A percentile compares a stretch with the other conserved stretches of the same genome.
Conservation (phyloP, 1,284 basidiomycete genomes). For the Cryptococcus sp. region DNA sequence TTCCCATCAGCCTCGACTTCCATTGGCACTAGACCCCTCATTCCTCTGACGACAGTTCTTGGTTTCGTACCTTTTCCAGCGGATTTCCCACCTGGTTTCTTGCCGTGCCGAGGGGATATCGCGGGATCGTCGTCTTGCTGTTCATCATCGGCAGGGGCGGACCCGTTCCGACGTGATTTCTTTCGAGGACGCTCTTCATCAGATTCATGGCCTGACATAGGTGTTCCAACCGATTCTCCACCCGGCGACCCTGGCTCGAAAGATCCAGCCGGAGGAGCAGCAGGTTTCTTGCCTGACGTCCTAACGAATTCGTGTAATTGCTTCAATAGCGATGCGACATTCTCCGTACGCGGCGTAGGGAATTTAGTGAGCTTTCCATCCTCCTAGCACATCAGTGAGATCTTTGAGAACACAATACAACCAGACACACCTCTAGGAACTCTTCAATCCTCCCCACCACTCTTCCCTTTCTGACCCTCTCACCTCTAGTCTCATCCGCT, state of each 20-base stretch:
- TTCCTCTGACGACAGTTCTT: conserved; percentile 32
- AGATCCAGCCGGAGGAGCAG: conserved; percentile 20
- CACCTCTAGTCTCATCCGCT: conserved; percentile 34
- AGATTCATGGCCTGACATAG: conserved; percentile 10
- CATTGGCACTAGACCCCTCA: conserved; percentile 32
- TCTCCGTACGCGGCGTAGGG: conserved; percentile 67
- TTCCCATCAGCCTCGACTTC: conserved; percentile 34
- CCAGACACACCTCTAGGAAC: conserved; percentile 63
- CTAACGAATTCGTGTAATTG: conserved; percentile 57
- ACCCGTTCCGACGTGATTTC: conserved; percentile 6
- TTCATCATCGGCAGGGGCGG: conserved; percentile 10
- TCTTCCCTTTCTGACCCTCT: conserved; percentile 59
- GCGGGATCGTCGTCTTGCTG: conserved; percentile 10
- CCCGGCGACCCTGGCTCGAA: conserved; percentile 24
- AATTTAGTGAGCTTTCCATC: conserved; percentile 68
- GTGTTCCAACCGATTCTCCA: neutral
- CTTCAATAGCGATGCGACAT: conserved; percentile 58
- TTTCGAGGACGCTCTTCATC: conserved; percentile 29
- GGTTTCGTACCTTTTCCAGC: conserved; percentile 35
- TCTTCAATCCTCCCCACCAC: conserved; percentile 81
- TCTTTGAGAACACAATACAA: neutral
- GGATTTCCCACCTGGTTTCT: conserved; percentile 21
- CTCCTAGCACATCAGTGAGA: conserved; percentile 54
- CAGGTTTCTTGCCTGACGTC: conserved; percentile 38
- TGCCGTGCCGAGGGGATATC: conserved; percentile 3